A percentile compares a stretch with the other conserved stretches of the same genome.
phyloP scores from a whole-genome alignment of 208 protist genomes.

The Phytomonas francai region DNA sequence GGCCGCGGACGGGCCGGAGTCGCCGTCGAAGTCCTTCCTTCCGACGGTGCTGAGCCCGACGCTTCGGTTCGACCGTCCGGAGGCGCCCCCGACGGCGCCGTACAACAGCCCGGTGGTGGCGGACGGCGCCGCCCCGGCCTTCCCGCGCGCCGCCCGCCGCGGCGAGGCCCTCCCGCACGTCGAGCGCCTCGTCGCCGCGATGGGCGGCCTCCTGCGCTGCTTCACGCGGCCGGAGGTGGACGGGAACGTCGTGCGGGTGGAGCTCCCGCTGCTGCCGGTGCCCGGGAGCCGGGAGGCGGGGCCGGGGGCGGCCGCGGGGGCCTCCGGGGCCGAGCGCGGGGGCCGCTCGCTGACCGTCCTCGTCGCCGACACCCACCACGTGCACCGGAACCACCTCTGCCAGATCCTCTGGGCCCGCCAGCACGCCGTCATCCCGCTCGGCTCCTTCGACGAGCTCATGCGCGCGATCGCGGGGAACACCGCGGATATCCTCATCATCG shows the following conservation, averaged over 20 bases:
- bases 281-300: conserved; percentile 36
- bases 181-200: conserved; percentile 28
- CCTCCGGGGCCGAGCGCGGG: conserved; percentile 4
- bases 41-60: neutral
- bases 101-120: conserved; percentile 10
- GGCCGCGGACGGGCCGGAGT: conserved; percentile 4
- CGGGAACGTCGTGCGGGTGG: conserved; percentile 46
- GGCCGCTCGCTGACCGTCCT: conserved; percentile 56
- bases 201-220: conserved; percentile 64
- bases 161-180: conserved; percentile 26
- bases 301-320: conserved; percentile 1
- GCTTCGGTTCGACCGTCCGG: neutral
- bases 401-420: conserved; percentile 72
- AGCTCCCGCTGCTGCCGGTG: conserved; percentile 67
- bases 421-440: conserved; percentile 79
- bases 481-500: conserved; percentile 73
- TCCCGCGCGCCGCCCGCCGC: conserved; percentile 2
- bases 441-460: conserved; percentile 61
- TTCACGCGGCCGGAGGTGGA: conserved; percentile 45
- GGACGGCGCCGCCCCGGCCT: neutral
- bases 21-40: neutral
- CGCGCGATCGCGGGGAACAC: conserved; percentile 47
- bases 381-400: conserved; percentile 60
- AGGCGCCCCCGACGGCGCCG: neutral
- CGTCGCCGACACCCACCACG: conserved; percentile 61